Base-by-base conservation (phyloP, 2,329 filamentous ascomycete genomes). In the Cordyceps tenuipes region DNA sequence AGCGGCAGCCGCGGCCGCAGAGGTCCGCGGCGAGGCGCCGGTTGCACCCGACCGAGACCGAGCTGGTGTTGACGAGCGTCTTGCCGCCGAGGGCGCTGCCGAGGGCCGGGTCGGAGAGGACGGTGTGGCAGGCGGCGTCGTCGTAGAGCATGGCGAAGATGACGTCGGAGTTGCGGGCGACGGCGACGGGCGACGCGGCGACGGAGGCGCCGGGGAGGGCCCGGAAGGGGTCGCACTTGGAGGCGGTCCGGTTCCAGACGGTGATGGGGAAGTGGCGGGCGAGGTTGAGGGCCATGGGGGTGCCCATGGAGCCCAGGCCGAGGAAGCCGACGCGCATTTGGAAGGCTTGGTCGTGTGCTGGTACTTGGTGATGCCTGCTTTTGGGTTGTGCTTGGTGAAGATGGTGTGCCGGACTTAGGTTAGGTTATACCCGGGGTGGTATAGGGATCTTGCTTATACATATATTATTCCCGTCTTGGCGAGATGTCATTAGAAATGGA, bases 81-180 rank as follows among this genome's bases (percentile, higher is more conserved):
- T 71, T 72, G n/a, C 69, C 70, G 2, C 62, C 59, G 1, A 72
- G 62, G 1, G 66, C 63, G 1, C 34, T 46, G 34, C 51, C 62
- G 47, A 71, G 68, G n/a, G 65, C 66, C 2, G 60, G 50, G 39
- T 63, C 61, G 34, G 12, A 13, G 5, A 70, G 57, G 10, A 43
- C 8, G 41, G 41, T 5, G 15, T 15, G 41, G 15, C 17, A 43
- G 15, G 41, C 41, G 15, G 41, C 10, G 6, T 46, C 43, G 53
- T 72, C 64, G 60, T 69, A 71, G 1, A 71, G 64, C 69, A 72
- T 72, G 7, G 63, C 62, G 55, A 72, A 72, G 36, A 70, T 64
- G 19, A 71, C 50, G 39, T 70, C 68, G 15, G 69, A 70, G 44
- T 68, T 29, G 10, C 64, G 63, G 10, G 63, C 61, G 9, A 71